Evolutionary conservation across 2,329 filamentous ascomycete genomes (phyloP), one percentile per base, ranked within the genome.

Genomic region (Whalleya microplaca): DNA sequence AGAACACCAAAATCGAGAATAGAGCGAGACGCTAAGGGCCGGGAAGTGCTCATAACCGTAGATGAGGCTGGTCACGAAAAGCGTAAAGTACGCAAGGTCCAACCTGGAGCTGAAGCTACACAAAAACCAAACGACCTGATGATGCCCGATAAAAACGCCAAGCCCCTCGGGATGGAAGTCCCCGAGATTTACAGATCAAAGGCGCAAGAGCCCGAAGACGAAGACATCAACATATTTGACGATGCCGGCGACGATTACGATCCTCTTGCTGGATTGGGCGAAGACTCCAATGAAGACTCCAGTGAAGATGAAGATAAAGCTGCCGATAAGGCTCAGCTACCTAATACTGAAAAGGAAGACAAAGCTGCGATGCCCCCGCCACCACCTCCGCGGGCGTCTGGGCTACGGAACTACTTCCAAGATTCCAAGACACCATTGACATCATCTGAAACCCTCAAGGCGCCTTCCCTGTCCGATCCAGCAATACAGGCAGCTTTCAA

Each of bases 401-500:
- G 72, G n/a, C 64, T 76, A 21, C 76, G 78, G 57, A 87, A 86
- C 67, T 89, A 88, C 71, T 89, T 89, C 72, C 77, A 83, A 71
- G 84, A 81, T 57, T 78, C 82, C 41, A 85, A 81, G 66, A 80
- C 78, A 0, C 75, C 74, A 3, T 76, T 86, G 41, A 76, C 84
- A 16, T 82, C 82, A 1, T 79, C 83, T 44, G 78, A 84, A 61
- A 71, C 72, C 14, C 74, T 77, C 46, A 80, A 79, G 58, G 75
- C 76, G 1, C 81, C 83, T 1, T 85, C 84, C 3, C 83, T 88
- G 67, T 83, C 81, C 21, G 92, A 97, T 67, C 89, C 92, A 2
- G 85, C 89, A 2, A 88, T 96, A 60, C 81, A 92, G 62, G 92
- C 91, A 2, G 92, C 92, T 0, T 82, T 99, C 67, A 91, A 92